These are phyloP conservation scores for Leccinum laetum DNA, from an alignment of 1,284 basidiomycete species.

Conservation along the genomic window DNA sequence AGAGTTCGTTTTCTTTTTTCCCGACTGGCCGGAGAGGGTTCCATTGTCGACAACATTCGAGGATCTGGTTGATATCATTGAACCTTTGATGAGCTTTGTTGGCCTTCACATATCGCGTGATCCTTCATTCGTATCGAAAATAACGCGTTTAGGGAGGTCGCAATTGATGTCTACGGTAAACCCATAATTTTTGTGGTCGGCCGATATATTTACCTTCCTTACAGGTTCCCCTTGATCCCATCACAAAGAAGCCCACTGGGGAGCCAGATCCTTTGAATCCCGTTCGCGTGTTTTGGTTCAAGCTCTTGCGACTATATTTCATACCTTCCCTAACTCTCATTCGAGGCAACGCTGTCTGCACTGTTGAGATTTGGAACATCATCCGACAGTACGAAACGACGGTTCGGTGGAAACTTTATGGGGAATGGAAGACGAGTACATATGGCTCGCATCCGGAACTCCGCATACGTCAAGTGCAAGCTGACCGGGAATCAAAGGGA, in stretches of 20 bases:
- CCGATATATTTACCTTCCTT: conserved; percentile 10
- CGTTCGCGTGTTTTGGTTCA: conserved; percentile 76
- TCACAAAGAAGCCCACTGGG: conserved; percentile 53
- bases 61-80: conserved; percentile 72
- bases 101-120: conserved; percentile 78
- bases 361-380: conserved; percentile 87
- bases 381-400: conserved; percentile 79
- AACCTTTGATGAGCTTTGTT: conserved; percentile 76
- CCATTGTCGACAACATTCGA: conserved; percentile 65
- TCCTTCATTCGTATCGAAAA: conserved; percentile 60
- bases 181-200: conserved; percentile 31
- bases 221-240: conserved; percentile 51
- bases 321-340: conserved; percentile 89
- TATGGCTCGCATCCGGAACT: conserved; percentile 77
- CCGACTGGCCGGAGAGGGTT: conserved; percentile 75
- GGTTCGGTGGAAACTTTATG: conserved; percentile 88
- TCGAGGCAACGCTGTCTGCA: conserved; percentile 82
- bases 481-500: conserved; percentile 77
- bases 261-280: conserved; percentile 56
- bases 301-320: conserved; percentile 77
- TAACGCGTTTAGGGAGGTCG: conserved; percentile 56
- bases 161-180: conserved; percentile 47
- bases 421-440: conserved; percentile 86
- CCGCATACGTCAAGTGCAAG: conserved; percentile 68
- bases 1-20: conserved; percentile 89